phyloP scores from a whole-genome alignment of 352 stramenopile species.

The Globisporangium lucens region DNA sequence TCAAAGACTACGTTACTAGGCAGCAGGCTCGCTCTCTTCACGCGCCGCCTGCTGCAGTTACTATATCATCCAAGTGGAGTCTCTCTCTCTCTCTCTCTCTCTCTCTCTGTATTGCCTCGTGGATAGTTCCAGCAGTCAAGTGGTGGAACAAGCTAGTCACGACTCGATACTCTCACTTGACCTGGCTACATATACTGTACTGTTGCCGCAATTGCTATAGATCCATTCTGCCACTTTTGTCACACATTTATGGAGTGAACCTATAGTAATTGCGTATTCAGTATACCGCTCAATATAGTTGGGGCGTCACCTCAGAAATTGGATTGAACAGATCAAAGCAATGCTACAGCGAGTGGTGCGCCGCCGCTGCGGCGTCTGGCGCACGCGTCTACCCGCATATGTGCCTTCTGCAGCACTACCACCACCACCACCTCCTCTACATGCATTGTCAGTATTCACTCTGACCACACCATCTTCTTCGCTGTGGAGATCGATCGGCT shows the following conservation, averaged over 20 bases:
- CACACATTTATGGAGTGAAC: not conserved
- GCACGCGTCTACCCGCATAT: not conserved
- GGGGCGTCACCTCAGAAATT: not conserved
- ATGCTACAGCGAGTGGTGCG: conserved; percentile 8
- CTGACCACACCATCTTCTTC: not conserved
- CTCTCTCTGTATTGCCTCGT: too few species aligned
- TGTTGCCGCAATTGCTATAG: not conserved
- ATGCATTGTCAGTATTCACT: not conserved
- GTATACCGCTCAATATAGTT: not conserved
- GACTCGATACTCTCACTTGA: not conserved
- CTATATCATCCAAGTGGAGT: too few species aligned
- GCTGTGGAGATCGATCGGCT: not conserved
- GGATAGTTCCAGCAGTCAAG: too few species aligned
- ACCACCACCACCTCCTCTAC: not conserved
- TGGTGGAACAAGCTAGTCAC: too few species aligned
- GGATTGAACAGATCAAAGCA: not conserved
- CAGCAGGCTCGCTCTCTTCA: too few species aligned
- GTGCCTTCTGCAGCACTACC: not conserved
- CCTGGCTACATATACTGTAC: not conserved
- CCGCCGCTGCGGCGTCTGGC: not conserved
- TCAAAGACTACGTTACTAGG: too few species aligned
- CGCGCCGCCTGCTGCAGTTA: too few species aligned
- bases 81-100: too few species aligned
- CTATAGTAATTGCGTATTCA: not conserved
- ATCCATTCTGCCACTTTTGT: not conserved